A percentile compares a stretch with the other conserved stretches of the same genome.
Conservation (phyloP, 148 eudicot genomes). For the Agrostemma githago region DNA sequence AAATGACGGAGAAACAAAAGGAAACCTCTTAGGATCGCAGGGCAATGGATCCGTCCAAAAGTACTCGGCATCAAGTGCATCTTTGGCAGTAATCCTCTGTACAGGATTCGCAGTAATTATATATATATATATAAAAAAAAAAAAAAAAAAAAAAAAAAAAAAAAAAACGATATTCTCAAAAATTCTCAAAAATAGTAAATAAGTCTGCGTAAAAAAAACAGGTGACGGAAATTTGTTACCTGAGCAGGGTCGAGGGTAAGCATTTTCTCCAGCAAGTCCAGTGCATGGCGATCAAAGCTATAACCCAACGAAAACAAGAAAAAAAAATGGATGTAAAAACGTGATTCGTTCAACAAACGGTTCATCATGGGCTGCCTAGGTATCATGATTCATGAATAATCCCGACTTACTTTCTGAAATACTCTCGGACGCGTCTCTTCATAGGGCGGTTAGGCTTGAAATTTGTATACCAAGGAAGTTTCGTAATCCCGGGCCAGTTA, state of each 20-base stretch:
- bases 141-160: no score
- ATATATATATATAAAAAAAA: no score
- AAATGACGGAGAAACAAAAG: constrained; percentile 1
- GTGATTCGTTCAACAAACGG: background rate
- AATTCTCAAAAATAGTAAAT: background rate
- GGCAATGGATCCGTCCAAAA: constrained; percentile 93
- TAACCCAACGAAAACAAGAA: constrained; percentile 4
- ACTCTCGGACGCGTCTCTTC: constrained; percentile 76
- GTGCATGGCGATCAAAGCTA: constrained; percentile 90
- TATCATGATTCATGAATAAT: background rate
- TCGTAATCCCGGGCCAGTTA: constrained; percentile 91
- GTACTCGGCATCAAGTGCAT: constrained; percentile 91
- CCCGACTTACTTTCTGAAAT: constrained; percentile 66
- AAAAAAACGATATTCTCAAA: no score
- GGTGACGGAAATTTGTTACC: constrained; percentile 34
- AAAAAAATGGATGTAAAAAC: background rate
- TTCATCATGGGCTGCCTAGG: background rate
- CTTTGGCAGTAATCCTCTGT: constrained; percentile 85
- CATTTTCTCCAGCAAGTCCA: constrained; percentile 85
- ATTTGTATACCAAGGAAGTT: constrained; percentile 79
- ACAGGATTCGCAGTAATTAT: constrained; percentile 1
- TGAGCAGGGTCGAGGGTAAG: constrained; percentile 85
- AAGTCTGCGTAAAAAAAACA: background rate
- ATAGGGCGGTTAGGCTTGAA: constrained; percentile 71
- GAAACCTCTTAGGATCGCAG: constrained; percentile 87